Evolutionary conservation across 2,329 filamentous ascomycete species (phyloP).

Genomic region (Monosporascus sp.): DNA sequence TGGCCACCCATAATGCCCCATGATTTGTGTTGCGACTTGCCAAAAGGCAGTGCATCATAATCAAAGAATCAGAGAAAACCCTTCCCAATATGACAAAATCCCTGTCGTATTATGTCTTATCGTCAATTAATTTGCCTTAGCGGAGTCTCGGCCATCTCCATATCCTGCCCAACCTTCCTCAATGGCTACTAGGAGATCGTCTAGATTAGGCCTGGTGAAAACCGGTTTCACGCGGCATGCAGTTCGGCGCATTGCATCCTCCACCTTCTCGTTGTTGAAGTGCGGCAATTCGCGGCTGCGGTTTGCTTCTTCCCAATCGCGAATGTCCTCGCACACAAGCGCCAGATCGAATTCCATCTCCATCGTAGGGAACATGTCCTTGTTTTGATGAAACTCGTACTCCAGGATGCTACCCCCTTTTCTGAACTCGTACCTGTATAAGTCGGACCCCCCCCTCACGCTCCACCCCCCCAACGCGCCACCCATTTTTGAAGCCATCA

Average conservation of each 20-base stretch:
- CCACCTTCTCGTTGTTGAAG: background rate
- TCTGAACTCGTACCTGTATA: background rate
- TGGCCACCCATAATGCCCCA: too few relatives aligned
- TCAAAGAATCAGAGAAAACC: background rate
- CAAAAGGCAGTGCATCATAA: too few relatives aligned
- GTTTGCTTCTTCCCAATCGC: background rate
- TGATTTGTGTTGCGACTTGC: too few relatives aligned
- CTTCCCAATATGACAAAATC: background rate
- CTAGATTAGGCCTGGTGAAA: background rate
- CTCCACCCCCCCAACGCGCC: too few relatives aligned
- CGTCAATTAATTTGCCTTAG: too few relatives aligned
- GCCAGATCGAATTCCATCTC: background rate
- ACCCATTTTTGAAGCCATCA: too few relatives aligned
- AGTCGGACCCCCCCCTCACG: too few relatives aligned
- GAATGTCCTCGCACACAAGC: background rate
- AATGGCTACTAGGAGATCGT: background rate
- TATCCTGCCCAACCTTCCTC: background rate
- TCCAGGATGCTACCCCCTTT: background rate
- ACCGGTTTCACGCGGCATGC: background rate
- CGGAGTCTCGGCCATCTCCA: background rate
- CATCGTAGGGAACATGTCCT: background rate
- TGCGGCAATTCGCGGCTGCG: background rate
- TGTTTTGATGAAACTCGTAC: background rate
- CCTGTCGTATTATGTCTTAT: too few relatives aligned
- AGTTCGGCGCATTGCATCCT: background rate